Base-by-base conservation (phyloP, 2,329 filamentous ascomycete species). In the Alternaria ventricosa region DNA sequence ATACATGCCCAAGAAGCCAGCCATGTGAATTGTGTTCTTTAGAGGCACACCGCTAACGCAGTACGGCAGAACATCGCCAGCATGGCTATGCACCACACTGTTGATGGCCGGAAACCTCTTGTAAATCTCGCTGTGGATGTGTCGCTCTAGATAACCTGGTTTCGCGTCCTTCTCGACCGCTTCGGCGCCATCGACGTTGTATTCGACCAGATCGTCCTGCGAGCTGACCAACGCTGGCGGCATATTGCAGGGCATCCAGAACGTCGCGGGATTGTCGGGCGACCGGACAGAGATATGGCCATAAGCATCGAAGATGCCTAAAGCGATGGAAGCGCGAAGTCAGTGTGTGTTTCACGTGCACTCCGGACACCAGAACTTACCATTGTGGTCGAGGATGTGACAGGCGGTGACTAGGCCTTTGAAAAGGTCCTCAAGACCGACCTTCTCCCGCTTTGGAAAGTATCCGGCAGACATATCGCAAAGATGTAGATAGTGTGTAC, bases 211-310 rank as follows among this genome's bases (percentile, higher is more conserved):
- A 65, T 85, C 82, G 9, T 80, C 76, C 8, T 76, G 75, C 4
- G 71, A 75, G 58, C 80, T 78, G 18, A 84, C 75, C 4, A 84
- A 70, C 0, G 82, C 82, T 5, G 83, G 82, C 1, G 83, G 75
- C 33, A 83, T 78, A n/a, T 78, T 78, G 49, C 74, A 75, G 18
- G 82, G 77, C 70, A 85, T 79, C 78, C 81, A 84, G 72, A 84
- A 84, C 0, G 81, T 83, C 3, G 80, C 72, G 1, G 81, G 71
- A 10, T 85, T 82, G 36, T 78, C 75, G 8, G 86, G 85, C 60
- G 86, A 82, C 6, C 86, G 81, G 20, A 86, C 78, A 3, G 85
- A 87, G 12, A 88, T 78, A 66, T 88, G 86, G 18, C 86, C 85
- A 68, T 85, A 88, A 1, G 84, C 85, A 61, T 87, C 86, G 36